These are phyloP conservation scores for Epichloe sp. DNA, from an alignment of 2,329 filamentous ascomycete species.

Conservation along the genomic window DNA sequence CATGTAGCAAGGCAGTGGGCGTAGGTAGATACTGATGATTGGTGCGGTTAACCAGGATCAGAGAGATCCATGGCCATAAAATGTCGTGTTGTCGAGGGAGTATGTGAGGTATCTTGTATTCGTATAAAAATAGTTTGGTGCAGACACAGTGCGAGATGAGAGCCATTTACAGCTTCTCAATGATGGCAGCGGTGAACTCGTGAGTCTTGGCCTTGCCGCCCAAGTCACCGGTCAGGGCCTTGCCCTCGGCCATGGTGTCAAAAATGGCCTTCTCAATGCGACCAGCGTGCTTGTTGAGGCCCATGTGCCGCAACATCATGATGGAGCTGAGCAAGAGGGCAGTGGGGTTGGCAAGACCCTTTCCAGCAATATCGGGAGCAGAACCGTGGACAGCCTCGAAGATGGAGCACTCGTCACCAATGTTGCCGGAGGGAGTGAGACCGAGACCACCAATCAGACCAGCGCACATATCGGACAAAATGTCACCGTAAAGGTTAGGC, in stretches of 20 bases:
- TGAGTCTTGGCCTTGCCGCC: slow-evolving; percentile 92
- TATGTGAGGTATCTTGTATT: slow-evolving; percentile 1
- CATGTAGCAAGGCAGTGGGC: slow-evolving; percentile 4
- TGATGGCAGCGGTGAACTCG: slow-evolving; percentile 90
- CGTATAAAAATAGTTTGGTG: neutral
- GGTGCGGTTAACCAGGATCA: neutral
- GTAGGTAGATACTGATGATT: slow-evolving; percentile 2
- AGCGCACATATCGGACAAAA: slow-evolving; percentile 98
- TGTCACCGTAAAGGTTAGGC: slow-evolving; percentile 98
- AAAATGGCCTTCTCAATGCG: slow-evolving; percentile 94
- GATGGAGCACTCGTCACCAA: slow-evolving; percentile 97
- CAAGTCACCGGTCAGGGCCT: slow-evolving; percentile 88
- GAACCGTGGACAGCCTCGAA: slow-evolving; percentile 99
- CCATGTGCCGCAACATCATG: slow-evolving; percentile 99
- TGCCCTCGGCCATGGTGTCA: slow-evolving; percentile 88
- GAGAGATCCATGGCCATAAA: neutral
- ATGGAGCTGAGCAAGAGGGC: slow-evolving; percentile 89
- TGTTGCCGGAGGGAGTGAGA: slow-evolving; percentile 95
- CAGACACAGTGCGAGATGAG: neutral
- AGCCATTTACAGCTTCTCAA: slow-evolving; percentile 47
- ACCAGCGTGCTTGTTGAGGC: slow-evolving; percentile 67
- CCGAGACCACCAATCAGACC: slow-evolving; percentile 96
- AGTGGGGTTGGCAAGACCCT: slow-evolving; percentile 93
- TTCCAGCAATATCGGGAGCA: slow-evolving; percentile 90
- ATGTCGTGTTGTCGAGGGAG: neutral